Evolutionary conservation across 352 stramenopile genomes (phyloP), one percentile per base, ranked within the genome.

Genomic region (Phytopythium mirpurense): DNA sequence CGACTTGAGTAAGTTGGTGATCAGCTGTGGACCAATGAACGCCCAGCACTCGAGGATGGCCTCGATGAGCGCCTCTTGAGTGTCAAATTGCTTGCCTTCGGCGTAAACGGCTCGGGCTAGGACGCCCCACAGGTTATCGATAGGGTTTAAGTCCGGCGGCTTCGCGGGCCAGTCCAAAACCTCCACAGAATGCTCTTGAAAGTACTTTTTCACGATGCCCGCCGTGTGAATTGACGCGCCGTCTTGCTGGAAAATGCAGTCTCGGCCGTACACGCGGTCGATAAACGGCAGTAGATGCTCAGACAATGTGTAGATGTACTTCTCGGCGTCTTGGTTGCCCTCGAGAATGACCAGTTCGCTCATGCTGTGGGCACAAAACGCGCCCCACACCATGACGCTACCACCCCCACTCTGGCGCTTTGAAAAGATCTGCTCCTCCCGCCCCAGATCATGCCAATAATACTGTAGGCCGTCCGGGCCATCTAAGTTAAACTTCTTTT

Each of bases 401-500:
- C 37, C 29, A 16, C 56, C 48, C 7, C 56, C 56, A 51, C 50
- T 57, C 26, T 62, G 56, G 1, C 58, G 38, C n/a, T 32, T 51
- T 4, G 47, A 57, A 9, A 40, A 59, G 9, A 65, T 54, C 35
- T 60, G 27, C 21, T 40, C 21, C 18, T 60, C 41, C n/a, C 26
- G 24, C 3, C 56, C 11, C 8, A 63, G 23, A 31, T 63, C 51
- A 32, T 54, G 60, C 56, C 60, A 68, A 21, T 60, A 63, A 23
- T 51, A 61, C 41, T 68, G 47, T 0, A 47, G 21, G 1, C 60
- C 51, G 5, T 64, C 56, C 11, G 46, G 51, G 1, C 60, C 55
- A 26, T 67, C 54, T 14, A 63, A 51, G 15, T 67, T 67, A n/a
- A 62, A 62, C 49, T 62, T 62, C 23, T 67, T 67, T 38, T 67